These are phyloP conservation scores for Wickerhamiella qilinensis DNA, from an alignment of 805 yeast species.

Conservation along the genomic window DNA sequence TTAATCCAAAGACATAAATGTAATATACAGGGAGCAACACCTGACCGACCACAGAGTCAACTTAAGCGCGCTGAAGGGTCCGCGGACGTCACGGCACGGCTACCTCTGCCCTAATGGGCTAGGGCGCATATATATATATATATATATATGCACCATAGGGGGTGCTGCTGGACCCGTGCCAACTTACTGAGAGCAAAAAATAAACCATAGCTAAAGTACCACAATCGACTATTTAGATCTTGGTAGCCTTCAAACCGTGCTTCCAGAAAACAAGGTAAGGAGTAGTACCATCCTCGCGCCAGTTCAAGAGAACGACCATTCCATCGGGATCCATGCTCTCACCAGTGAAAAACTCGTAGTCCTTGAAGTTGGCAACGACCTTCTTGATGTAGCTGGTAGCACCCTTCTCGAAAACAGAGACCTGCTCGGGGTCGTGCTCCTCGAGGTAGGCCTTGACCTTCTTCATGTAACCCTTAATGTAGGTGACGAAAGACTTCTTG, in stretches of 20 bases:
- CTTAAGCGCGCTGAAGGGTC: too few species aligned
- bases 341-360: constrained; percentile 99
- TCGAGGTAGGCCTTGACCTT: constrained; percentile 77
- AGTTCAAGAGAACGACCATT: constrained; percentile 94
- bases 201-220: too few species aligned
- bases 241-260: constrained; percentile 84
- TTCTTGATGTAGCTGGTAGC: constrained; percentile 93
- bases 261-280: constrained; percentile 98
- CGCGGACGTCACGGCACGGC: too few species aligned
- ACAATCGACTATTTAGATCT: too few species aligned
- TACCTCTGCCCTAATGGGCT: too few species aligned
- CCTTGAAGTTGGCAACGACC: constrained; percentile 86
- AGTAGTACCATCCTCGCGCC: constrained; percentile 99
- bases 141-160: too few species aligned
- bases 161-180: too few species aligned
- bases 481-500: constrained; percentile 92
- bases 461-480: constrained; percentile 99
- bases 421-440: constrained; percentile 76
- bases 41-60: too few species aligned
- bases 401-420: constrained; percentile 90
- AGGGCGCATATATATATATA: too few species aligned
- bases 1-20: too few species aligned
- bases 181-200: too few species aligned
- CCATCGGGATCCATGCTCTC: constrained; percentile 99
- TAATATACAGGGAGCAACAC: too few species aligned